phyloP scores from a whole-genome alignment of 2,329 filamentous ascomycete genomes.

The Teratosphaeria viscida region DNA sequence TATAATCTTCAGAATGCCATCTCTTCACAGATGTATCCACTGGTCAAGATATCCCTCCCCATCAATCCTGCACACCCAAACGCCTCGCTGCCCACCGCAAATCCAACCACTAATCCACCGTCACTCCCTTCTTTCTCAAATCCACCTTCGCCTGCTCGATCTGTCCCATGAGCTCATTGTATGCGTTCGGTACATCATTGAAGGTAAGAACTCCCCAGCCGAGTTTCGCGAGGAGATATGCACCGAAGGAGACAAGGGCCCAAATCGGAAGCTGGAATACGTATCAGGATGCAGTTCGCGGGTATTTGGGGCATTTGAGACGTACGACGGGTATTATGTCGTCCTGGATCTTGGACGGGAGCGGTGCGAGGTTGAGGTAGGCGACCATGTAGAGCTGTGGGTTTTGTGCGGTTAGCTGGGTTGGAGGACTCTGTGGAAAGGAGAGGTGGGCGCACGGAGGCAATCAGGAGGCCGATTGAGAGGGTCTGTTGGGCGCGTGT shows the following conservation, averaged over 20 bases:
- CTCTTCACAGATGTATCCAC: neutral
- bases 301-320: constrained; percentile 11
- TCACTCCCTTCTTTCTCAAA: constrained; percentile 62
- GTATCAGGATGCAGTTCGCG: neutral
- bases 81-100: neutral
- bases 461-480: constrained; percentile 75
- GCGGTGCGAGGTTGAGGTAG: constrained; percentile 71
- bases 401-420: neutral
- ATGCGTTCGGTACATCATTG: constrained; percentile 86
- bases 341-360: constrained; percentile 66
- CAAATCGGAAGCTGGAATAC: constrained; percentile 82
- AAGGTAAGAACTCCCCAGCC: constrained; percentile 91
- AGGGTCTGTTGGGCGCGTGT: constrained; percentile 90
- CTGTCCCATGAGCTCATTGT: constrained; percentile 79
- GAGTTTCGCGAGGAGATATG: constrained; percentile 82
- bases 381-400: constrained; percentile 76
- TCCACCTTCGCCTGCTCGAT: constrained; percentile 69
- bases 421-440: constrained; percentile 1
- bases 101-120: constrained; percentile 50
- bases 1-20: neutral
- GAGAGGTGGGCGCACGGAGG: constrained; percentile 54
- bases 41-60: neutral
- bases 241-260: constrained; percentile 80
- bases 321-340: constrained; percentile 84
- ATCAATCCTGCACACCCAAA: neutral